These are phyloP conservation scores for Hyaloscypha bicolor DNA, from an alignment of 495 filamentous ascomycete species.

Conservation along the genomic window DNA sequence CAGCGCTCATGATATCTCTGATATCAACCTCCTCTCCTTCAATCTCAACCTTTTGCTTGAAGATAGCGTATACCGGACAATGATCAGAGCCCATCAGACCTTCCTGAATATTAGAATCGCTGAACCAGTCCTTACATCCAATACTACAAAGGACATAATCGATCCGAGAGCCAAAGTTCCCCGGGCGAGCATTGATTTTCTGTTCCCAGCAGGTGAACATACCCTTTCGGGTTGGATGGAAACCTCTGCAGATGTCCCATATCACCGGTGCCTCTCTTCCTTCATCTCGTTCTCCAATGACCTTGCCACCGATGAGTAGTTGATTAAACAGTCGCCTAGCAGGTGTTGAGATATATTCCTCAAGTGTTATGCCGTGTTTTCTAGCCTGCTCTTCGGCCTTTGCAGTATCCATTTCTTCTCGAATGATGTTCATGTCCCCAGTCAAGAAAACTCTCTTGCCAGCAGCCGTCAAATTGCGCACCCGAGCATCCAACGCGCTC, in stretches of 20 bases:
- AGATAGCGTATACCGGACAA: slow-evolving; percentile 86
- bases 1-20: slow-evolving; percentile 76
- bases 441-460: slow-evolving; percentile 83
- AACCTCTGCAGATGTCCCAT: slow-evolving; percentile 83
- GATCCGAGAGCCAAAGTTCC: slow-evolving; percentile 88
- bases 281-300: slow-evolving; percentile 68
- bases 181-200: slow-evolving; percentile 82
- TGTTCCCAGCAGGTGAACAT: slow-evolving; percentile 99
- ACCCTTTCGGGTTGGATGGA: slow-evolving; percentile 74
- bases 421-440: slow-evolving; percentile 89
- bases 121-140: slow-evolving; percentile 82
- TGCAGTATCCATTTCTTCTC: slow-evolving; percentile 73
- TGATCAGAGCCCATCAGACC: slow-evolving; percentile 96
- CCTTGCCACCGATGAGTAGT: slow-evolving; percentile 70
- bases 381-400: slow-evolving; percentile 66
- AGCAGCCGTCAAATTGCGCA: slow-evolving; percentile 79
- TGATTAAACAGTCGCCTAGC: slow-evolving; percentile 87
- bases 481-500: slow-evolving; percentile 74
- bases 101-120: slow-evolving; percentile 90
- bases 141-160: slow-evolving; percentile 89
- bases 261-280: slow-evolving; percentile 75
- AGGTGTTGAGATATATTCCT: slow-evolving; percentile 72
- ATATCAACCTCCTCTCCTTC: slow-evolving; percentile 56
- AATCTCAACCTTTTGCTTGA: slow-evolving; percentile 62
- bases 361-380: slow-evolving; percentile 66